A percentile compares a stretch with the other conserved stretches of the same genome.
phyloP scores from a whole-genome alignment of 2,329 filamentous ascomycete genomes.

The Aspergillus ruber region DNA sequence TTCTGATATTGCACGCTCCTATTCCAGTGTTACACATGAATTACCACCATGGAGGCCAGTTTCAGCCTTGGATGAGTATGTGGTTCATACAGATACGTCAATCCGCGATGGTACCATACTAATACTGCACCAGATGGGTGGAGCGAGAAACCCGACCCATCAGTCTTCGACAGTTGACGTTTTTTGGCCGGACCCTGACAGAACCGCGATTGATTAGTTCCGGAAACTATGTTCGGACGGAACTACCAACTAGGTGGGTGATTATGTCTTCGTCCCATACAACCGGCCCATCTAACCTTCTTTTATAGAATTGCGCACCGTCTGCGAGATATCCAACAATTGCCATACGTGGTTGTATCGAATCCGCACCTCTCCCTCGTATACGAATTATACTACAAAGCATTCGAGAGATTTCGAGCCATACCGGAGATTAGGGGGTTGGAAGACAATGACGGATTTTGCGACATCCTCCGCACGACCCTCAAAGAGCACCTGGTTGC shows the following conservation, averaged over 20 bases:
- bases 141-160: conserved; percentile 89
- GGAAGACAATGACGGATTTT: conserved; percentile 85
- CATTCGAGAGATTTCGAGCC: conserved; percentile 86
- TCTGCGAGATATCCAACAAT: conserved; percentile 91
- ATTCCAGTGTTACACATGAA: conserved; percentile 20
- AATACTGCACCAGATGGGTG: conserved; percentile 65
- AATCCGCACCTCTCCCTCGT: conserved; percentile 91
- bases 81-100: conserved; percentile 5
- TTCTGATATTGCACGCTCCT: conserved; percentile 15
- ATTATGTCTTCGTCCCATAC: neutral
- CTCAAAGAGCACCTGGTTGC: conserved; percentile 84
- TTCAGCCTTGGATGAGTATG: conserved; percentile 55
- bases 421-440: conserved; percentile 76
- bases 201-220: conserved; percentile 85
- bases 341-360: conserved; percentile 93
- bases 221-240: conserved; percentile 93
- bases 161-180: conserved; percentile 90
- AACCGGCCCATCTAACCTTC: conserved; percentile 1
- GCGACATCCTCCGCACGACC: conserved; percentile 69
- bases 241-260: conserved; percentile 72
- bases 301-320: conserved; percentile 72
- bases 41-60: conserved; percentile 55
- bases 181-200: conserved; percentile 89
- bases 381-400: conserved; percentile 92
- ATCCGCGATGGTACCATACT: conserved; percentile 9